phyloP scores from a whole-genome alignment of 2,329 filamentous ascomycete species.

The Rosellinia necatrix region DNA sequence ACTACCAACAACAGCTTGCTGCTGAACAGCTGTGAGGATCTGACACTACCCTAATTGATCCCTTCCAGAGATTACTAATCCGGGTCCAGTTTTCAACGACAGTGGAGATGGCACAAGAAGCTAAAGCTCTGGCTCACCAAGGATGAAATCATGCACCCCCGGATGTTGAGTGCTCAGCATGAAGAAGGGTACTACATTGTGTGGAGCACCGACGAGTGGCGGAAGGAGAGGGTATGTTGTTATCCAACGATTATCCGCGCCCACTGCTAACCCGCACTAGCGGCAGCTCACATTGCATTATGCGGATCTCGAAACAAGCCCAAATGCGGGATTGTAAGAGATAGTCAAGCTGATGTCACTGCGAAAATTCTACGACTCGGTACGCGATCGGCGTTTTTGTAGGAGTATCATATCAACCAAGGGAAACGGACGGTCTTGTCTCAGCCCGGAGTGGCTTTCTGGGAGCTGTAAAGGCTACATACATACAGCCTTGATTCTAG shows the following conservation, averaged over 20 bases:
- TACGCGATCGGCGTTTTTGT: conserved; percentile 32
- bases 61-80: too few species aligned
- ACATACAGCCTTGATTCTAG: not conserved
- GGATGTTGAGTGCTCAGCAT: conserved; percentile 60
- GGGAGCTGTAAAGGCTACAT: conserved; percentile 8
- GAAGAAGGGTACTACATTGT: conserved; percentile 71
- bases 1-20: conserved; percentile 66
- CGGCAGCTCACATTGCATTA: conserved; percentile 66
- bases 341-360: conserved; percentile 22
- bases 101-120: conserved; percentile 73
- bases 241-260: not conserved
- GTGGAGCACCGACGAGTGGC: conserved; percentile 67
- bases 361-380: conserved; percentile 21
- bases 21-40: conserved; percentile 63
- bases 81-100: conserved; percentile 59
- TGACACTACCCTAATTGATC: too few species aligned
- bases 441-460: conserved; percentile 19
- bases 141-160: conserved; percentile 68
- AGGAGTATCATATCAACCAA: conserved; percentile 33
- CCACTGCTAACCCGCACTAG: conserved; percentile 43
- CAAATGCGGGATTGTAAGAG: conserved; percentile 27
- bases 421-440: conserved; percentile 27
- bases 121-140: conserved; percentile 70
- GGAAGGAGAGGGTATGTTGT: conserved; percentile 63
- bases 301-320: conserved; percentile 60